Conservation (phyloP, 2,329 filamentous ascomycete species). For the Microcyclosporella mali region DNA sequence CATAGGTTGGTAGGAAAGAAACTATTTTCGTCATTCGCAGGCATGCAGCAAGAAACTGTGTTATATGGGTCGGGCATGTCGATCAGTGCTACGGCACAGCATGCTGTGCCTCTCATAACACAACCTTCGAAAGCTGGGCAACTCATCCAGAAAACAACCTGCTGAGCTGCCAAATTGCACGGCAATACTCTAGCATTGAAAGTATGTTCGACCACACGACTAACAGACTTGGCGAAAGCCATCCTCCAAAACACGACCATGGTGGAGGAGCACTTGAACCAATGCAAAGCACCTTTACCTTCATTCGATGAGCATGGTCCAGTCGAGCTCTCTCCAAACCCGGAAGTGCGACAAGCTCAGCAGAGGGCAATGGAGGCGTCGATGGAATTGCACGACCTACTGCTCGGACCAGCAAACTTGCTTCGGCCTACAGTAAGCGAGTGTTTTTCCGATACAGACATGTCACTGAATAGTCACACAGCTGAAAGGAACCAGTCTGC, state of each 20-base stretch:
- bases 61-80: too few relatives aligned
- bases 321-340: background rate
- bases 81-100: too few relatives aligned
- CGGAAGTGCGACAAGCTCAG: background rate
- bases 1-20: too few relatives aligned
- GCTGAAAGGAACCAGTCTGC: background rate
- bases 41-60: too few relatives aligned
- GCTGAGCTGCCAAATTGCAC: too few relatives aligned
- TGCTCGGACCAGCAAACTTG: background rate
- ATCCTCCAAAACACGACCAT: background rate
- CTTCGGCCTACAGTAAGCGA: background rate
- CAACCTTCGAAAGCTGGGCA: too few relatives aligned
- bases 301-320: constrained; percentile 1
- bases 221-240: background rate
- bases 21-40: too few relatives aligned
- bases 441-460: too few relatives aligned
- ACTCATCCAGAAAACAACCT: too few relatives aligned
- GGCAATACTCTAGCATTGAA: background rate
- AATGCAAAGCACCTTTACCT: background rate
- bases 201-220: background rate
- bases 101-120: too few relatives aligned
- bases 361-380: background rate
- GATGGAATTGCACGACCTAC: background rate
- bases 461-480: too few relatives aligned
- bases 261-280: background rate